A percentile compares a stretch with the other conserved stretches of the same genome.
phyloP scores from a whole-genome alignment of 2,329 filamentous ascomycete genomes.

The Colletotrichum ledebouriae region DNA sequence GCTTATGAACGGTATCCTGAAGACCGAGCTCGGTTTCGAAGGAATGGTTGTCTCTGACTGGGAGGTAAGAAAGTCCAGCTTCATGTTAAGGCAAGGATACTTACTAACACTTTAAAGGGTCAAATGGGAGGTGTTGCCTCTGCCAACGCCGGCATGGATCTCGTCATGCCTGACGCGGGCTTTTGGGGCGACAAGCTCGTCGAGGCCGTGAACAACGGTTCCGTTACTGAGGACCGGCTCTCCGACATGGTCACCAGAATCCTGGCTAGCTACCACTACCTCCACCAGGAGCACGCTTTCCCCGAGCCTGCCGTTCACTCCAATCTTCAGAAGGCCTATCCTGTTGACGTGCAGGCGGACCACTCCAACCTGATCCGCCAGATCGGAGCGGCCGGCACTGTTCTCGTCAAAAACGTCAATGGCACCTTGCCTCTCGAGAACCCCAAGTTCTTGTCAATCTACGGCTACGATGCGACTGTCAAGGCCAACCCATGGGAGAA shows the following conservation, averaged over 20 bases:
- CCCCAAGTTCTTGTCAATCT: constrained; percentile 66
- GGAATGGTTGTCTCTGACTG: constrained; percentile 79
- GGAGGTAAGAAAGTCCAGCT: constrained; percentile 56
- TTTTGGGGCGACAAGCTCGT: constrained; percentile 68
- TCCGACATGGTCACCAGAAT: constrained; percentile 73
- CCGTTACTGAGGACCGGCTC: constrained; percentile 66
- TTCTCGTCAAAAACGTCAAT: constrained; percentile 81
- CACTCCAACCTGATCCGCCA: constrained; percentile 31
- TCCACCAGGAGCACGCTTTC: constrained; percentile 61
- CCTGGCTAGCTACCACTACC: constrained; percentile 70
- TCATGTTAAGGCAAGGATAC: too few species aligned
- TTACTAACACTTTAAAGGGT: not conserved
- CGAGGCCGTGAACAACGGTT: constrained; percentile 71
- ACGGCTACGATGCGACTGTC: constrained; percentile 74
- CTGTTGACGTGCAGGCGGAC: constrained; percentile 49
- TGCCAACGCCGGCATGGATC: constrained; percentile 76
- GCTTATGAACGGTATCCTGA: constrained; percentile 75
- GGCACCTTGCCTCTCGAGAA: constrained; percentile 72
- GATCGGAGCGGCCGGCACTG: constrained; percentile 69
- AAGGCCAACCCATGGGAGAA: constrained; percentile 44
- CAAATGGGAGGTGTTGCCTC: constrained; percentile 74
- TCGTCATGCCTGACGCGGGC: constrained; percentile 72
- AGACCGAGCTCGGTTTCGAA: constrained; percentile 70
- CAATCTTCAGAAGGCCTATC: constrained; percentile 65
- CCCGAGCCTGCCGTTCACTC: constrained; percentile 68